These are phyloP conservation scores for Hortiboletus campestris DNA, from an alignment of 768 basidiomycete species.

Conservation along the genomic window DNA sequence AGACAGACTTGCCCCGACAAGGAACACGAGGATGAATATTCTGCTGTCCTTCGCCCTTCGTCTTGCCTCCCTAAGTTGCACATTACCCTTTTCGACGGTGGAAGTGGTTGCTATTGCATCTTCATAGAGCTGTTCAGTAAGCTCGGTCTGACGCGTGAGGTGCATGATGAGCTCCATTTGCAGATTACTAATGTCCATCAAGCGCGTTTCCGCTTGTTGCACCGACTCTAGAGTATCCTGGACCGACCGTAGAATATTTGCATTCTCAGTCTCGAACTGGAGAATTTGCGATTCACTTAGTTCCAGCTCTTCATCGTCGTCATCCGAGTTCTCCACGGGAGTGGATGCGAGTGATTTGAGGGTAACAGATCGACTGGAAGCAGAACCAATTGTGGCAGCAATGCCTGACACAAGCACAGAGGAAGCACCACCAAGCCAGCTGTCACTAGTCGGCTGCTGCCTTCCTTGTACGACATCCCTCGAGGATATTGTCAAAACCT, in stretches of 20 bases:
- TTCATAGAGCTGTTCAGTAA: conserved; percentile 92
- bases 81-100: conserved; percentile 86
- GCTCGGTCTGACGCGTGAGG: conserved; percentile 83
- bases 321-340: conserved; percentile 45
- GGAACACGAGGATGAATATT: conserved; percentile 86
- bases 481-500: conserved; percentile 47
- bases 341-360: conserved; percentile 27
- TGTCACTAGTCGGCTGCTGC: conserved; percentile 33
- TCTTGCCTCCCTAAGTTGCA: conserved; percentile 86
- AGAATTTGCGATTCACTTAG: conserved; percentile 85
- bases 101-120: conserved; percentile 88
- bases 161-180: conserved; percentile 92
- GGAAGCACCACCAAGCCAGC: conserved; percentile 62
- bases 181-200: conserved; percentile 90
- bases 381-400: conserved; percentile 57
- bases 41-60: conserved; percentile 84
- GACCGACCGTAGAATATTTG: conserved; percentile 76
- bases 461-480: conserved; percentile 25
- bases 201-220: conserved; percentile 84
- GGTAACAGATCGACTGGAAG: conserved; percentile 33
- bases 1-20: conserved; percentile 88
- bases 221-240: conserved; percentile 87
- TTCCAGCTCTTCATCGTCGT: conserved; percentile 79
- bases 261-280: conserved; percentile 92
- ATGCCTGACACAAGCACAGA: conserved; percentile 55